Evolutionary conservation across 768 basidiomycete genomes (phyloP).

Genomic region (Hydnomerulius pinastri): DNA sequence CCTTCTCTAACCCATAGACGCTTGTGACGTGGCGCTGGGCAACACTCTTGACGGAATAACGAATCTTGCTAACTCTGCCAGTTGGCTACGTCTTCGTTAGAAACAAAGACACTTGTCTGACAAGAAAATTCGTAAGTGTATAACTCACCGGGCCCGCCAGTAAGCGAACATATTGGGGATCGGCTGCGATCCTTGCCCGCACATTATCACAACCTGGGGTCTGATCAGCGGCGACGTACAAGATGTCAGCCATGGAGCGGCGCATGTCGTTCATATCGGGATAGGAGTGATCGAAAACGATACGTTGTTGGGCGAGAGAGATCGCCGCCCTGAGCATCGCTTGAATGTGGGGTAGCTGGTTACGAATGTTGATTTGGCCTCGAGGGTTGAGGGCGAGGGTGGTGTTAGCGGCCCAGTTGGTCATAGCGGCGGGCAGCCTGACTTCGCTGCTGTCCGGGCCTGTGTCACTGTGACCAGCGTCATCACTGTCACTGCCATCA

Average conservation of each 20-base stretch:
- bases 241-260: background rate
- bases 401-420: background rate
- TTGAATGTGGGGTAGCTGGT: background rate
- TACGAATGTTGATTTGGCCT: conserved; percentile 4
- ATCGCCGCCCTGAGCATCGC: background rate
- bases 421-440: no score
- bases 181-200: background rate
- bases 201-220: background rate
- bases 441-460: no score
- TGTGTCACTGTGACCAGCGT: no score
- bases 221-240: background rate
- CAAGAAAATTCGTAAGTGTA: no score
- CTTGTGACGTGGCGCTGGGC: no score
- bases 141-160: background rate
- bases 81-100: no score
- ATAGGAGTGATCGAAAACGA: background rate
- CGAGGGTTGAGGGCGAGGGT: conserved; percentile 13
- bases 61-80: no score
- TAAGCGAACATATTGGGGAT: background rate
- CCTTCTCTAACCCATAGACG: no score
- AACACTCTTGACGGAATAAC: no score
- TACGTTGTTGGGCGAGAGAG: background rate
- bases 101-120: background rate
- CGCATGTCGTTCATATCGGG: background rate
- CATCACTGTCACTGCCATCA: no score